Evolutionary conservation across 176 grass and related monocot species (phyloP), one percentile per base, ranked within the genome.

Genomic region (Rhynchospora tenuis): DNA sequence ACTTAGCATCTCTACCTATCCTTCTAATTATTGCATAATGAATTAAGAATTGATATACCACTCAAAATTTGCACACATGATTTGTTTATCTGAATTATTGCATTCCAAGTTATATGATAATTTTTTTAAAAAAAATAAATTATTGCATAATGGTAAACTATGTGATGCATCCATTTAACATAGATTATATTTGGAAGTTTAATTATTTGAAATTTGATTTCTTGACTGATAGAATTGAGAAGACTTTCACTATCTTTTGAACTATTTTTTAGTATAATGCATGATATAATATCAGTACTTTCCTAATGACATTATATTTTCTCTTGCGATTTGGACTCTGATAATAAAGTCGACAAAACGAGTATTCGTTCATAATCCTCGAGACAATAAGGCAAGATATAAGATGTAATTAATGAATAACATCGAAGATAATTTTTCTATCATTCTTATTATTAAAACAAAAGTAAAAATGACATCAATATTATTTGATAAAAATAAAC

Each of bases 1-100:
- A 42, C 70, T 54, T 81, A 81, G 50, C 57, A 68, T 81, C 77
- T 59, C 65, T 71, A 69, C 73, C 24, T 55, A 31, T 71, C 52
- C 67, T 74, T 54, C 63, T 56, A 16, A 29, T 82, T 72, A 43
- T 55, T 29, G 26, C 64, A 13, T 60, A n/a, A n/a, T n/a, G n/a
- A n/a, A n/a, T n/a, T 50, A 48, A 9, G 31, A 81, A 62, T 81
- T 69, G 79, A 2, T 64, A 57, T 20, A 0, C 7, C 44, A 43
- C 67, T 82, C 85, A 31, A 77, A 59, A 19, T 80, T 64, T 48
- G 43, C 80, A 46, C 80, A 44, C 11, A 20, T 78, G 50, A 7
- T 28, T 74, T 46, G 7, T 10, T 20, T 20, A 45, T 26, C 33
- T 58, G 17, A 57, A n/a, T 57, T n/a, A 58, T 58, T 58, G 17